Conservation (phyloP, 176 grass and related monocot genomes). For the Musa beccarii region DNA sequence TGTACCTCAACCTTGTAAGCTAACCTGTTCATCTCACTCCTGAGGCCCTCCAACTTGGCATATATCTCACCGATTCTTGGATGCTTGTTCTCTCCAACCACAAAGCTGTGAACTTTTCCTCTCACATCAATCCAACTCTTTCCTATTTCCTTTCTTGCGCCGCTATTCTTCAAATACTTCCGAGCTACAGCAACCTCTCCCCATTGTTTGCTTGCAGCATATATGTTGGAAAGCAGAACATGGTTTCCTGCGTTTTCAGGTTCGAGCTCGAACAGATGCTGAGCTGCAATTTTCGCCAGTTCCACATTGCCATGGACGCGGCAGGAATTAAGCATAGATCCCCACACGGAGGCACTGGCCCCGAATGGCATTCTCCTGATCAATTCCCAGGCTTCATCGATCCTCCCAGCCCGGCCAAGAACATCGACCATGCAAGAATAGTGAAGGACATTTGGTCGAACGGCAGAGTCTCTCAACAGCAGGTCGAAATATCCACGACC, state of each 20-base stretch:
- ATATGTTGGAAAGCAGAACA: constrained; percentile 64
- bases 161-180: constrained; percentile 41
- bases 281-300: constrained; percentile 45
- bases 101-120: constrained; percentile 30
- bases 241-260: constrained; percentile 53
- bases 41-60: constrained; percentile 23
- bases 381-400: constrained; percentile 46
- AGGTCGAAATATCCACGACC: constrained; percentile 35
- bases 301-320: constrained; percentile 30
- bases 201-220: constrained; percentile 46
- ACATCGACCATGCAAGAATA: constrained; percentile 74
- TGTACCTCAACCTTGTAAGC: constrained; percentile 22
- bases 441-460: constrained; percentile 52
- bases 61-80: constrained; percentile 20
- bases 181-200: constrained; percentile 41
- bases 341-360: constrained; percentile 33
- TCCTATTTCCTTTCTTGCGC: constrained; percentile 47
- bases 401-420: constrained; percentile 43
- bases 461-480: constrained; percentile 32
- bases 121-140: constrained; percentile 55
- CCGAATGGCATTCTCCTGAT: constrained; percentile 25
- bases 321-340: constrained; percentile 58
- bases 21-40: constrained; percentile 17
- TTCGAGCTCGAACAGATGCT: constrained; percentile 60
- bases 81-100: constrained; percentile 31